These are phyloP conservation scores for Coemansia sp. DNA, from an alignment of 192 early-diverging fungal genomes.

Conservation along the genomic window DNA sequence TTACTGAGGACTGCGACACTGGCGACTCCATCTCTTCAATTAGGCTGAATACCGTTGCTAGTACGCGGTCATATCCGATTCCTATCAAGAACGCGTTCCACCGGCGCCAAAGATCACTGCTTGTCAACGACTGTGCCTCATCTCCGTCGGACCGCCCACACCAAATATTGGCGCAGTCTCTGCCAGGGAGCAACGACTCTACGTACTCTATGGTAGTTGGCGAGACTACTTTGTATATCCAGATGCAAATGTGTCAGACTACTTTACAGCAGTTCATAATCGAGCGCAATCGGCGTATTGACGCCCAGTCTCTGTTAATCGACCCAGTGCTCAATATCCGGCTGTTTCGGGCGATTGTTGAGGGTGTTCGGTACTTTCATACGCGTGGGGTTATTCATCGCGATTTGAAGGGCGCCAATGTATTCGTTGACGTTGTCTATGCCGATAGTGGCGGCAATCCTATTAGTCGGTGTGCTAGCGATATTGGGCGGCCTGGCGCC, in stretches of 20 bases:
- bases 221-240: constrained; percentile 70
- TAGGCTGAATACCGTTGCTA: background rate
- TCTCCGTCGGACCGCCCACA: background rate
- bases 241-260: constrained; percentile 92
- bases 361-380: constrained; percentile 70
- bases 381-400: constrained; percentile 68
- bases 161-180: constrained; percentile 19
- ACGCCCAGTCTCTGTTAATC: constrained; percentile 32
- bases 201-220: constrained; percentile 15
- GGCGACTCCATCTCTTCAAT: background rate
- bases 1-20: constrained; percentile 2
- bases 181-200: constrained; percentile 18
- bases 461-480: constrained; percentile 35
- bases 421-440: constrained; percentile 66
- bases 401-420: constrained; percentile 88
- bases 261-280: constrained; percentile 70
- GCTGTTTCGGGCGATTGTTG: constrained; percentile 75
- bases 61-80: constrained; percentile 5
- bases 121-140: background rate
- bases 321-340: constrained; percentile 61
- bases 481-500: constrained; percentile 28
- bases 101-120: constrained; percentile 28
- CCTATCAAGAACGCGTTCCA: constrained; percentile 14
- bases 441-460: constrained; percentile 41
- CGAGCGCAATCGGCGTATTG: constrained; percentile 65